Base-by-base conservation (phyloP, 2,329 filamentous ascomycete genomes). In the Sarocladium oryzae region DNA sequence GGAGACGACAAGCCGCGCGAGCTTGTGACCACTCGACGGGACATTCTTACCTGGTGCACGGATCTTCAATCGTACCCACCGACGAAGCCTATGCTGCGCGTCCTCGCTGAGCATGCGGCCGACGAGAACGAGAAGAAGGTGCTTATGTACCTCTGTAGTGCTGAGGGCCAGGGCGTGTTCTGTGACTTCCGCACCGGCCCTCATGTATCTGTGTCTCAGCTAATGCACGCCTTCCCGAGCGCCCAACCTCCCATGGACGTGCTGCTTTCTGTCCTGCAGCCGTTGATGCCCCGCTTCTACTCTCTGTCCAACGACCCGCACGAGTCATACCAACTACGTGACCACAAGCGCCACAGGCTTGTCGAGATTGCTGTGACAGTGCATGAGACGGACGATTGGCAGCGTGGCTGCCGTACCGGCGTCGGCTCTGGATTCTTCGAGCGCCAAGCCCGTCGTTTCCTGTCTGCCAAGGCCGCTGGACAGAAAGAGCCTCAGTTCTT, bases 291-390 rank as follows among this genome's bases (percentile, higher is more conserved):
- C 2, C 88, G 93, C 54, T 99, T 99, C 75, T 99, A 99, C 73
- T 97, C 92, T 3, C 82, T 99, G 13, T 96, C 91, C 51, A 96
- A 96, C 66, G 93, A 99, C 62, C 93, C 93, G 0, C 88, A 93
- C 56, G 83, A 95, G 58, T 78, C 77, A 7, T 87, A 80, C 55
- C 79, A 80, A 55, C 78, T 84, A 20, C 79, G 82, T 55, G 86
- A 86, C 56, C 79, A 82, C 35, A 81, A 86, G 56, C 79, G 81
- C 58, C 86, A 88, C 56, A 87, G 91, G 26, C 73, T 97, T 54
- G 85, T 99, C 61, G 93, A 97, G 71, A 88, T 97, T 62, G 93
- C 93, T n/a, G 93, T 99, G 52, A 95, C 91, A 7, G 84, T 99
- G 54, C 93, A 97, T 66, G 89, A 96, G 67, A 82, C 84, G 2